phyloP scores from a whole-genome alignment of 2,329 filamentous ascomycete genomes.

The Raffaelea ambrosiae region DNA sequence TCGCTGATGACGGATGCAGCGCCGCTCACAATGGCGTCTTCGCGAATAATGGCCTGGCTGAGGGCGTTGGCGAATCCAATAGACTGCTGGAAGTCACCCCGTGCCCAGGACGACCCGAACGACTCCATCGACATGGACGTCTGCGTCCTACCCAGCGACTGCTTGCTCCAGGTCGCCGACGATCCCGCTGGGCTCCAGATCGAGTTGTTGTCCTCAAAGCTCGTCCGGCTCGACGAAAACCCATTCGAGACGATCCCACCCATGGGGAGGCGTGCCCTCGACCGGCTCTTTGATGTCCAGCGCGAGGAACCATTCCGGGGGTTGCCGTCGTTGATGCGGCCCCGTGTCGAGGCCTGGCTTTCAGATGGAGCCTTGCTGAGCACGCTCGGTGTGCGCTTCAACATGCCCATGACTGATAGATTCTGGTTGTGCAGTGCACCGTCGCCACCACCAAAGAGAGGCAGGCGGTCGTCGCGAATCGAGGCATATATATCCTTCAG shows the following conservation, averaged over 20 bases:
- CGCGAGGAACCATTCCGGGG: slow-evolving; percentile 47
- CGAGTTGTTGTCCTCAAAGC: slow-evolving; percentile 82
- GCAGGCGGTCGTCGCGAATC: slow-evolving; percentile 79
- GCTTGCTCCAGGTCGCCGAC: slow-evolving; percentile 93
- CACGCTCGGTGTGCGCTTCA: slow-evolving; percentile 82
- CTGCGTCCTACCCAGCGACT: slow-evolving; percentile 83
- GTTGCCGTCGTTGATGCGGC: slow-evolving; percentile 54
- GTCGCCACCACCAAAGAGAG: slow-evolving; percentile 65
- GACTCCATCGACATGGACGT: slow-evolving; percentile 91
- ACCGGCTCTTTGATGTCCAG: slow-evolving; percentile 82
- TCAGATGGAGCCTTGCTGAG: slow-evolving; percentile 92
- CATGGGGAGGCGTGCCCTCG: slow-evolving; percentile 40
- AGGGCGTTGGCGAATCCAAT: slow-evolving; percentile 96
- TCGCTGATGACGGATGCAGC: slow-evolving; percentile 48
- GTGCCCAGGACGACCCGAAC: slow-evolving; percentile 56
- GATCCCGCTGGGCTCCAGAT: slow-evolving; percentile 79
- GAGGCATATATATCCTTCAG: slow-evolving; percentile 87
- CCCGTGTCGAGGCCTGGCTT: slow-evolving; percentile 58
- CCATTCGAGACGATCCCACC: slow-evolving; percentile 60
- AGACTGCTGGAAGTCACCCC: slow-evolving; percentile 84
- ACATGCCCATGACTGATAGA: slow-evolving; percentile 65
- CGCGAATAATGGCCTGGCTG: slow-evolving; percentile 92
- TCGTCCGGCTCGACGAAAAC: slow-evolving; percentile 85
- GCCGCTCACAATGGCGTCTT: slow-evolving; percentile 50
- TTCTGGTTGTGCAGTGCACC: slow-evolving; percentile 30